phyloP scores from a whole-genome alignment of 176 grass and related monocot genomes.

The Aegilops longissima region DNA sequence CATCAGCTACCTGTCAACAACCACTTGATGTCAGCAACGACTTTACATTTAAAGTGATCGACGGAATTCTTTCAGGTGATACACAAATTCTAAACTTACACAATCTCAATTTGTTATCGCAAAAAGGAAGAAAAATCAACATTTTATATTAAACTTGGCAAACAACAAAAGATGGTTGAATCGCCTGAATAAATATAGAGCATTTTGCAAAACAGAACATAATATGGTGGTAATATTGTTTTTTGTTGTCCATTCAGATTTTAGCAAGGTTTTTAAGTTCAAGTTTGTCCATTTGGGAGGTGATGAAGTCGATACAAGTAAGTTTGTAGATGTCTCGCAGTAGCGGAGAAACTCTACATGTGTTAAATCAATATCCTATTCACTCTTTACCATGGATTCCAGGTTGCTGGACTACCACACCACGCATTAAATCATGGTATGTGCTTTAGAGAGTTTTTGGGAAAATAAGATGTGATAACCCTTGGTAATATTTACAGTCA shows the following conservation, averaged over 20 bases:
- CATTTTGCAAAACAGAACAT: background rate
- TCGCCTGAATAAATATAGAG: background rate
- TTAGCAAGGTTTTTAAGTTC: constrained; percentile 96
- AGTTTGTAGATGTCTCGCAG: constrained; percentile 16
- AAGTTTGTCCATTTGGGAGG: constrained; percentile 97
- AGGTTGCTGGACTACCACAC: constrained; percentile 81
- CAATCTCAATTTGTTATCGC: too few species aligned
- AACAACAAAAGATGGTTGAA: background rate
- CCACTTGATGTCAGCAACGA: constrained; percentile 90
- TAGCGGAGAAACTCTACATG: background rate
- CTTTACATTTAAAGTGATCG: constrained; percentile 81
- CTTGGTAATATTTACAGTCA: background rate
- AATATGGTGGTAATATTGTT: constrained; percentile 2
- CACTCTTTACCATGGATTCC: constrained; percentile 32
- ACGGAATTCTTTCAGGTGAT: constrained; percentile 93
- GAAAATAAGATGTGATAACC: background rate
- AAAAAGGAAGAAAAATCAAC: background rate
- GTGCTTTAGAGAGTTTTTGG: background rate
- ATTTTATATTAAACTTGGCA: background rate
- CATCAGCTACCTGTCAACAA: constrained; percentile 66
- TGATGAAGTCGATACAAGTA: constrained; percentile 92
- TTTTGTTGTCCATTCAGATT: constrained; percentile 65
- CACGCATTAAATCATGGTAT: constrained; percentile 65
- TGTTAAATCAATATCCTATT: background rate
- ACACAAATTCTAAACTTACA: constrained; percentile 4